Base-by-base conservation (phyloP, 164 flowering plant species). In the Tetrastigma voinierianum region DNA sequence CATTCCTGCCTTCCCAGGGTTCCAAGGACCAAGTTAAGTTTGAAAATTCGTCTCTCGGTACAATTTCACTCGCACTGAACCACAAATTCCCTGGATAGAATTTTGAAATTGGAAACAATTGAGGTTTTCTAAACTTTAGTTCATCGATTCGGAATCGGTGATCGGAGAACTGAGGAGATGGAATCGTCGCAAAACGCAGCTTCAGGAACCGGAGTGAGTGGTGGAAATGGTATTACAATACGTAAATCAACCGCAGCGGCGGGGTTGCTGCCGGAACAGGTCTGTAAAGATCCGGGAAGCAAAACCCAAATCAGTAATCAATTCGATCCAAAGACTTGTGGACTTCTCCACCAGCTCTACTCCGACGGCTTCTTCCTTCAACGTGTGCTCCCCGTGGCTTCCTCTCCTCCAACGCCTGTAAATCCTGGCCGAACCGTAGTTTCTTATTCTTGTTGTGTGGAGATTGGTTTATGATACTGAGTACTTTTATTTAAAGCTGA, bases 381-480 rank as follows among this genome's bases (percentile, higher is more conserved):
- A 82, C 65, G 76, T 84, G 63, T 83, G 92, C 43, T 90, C 91
- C 49, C 98, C n/a, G n/a, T n/a, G 91, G 67, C 90, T 86, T 47
- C 96, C 91, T 67, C 96, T 94, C 46, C 93, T 94, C 64, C 87
- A 90, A 74, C 92, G 94, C 79, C 76, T 91, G 97, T 91, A 80
- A 49, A 32, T 4, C 40, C 40, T 32, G 40, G 40, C 40, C 40
- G 40, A 32, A 32, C 40, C 40, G 6, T 32, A 32, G 7, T 32
- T 32, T 32, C 6, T 32, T n/a, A n/a, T 66, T 32, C 40, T 32
- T 32, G 40, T 32, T 3, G 6, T 7, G 3, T 32, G 40, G 40
- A 32, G 40, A 7, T 32, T 32, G 40, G 40, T 60, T 46, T 46
- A 9, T 32, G 7, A 9, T 52, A 45, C 17, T 21, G 9, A 40